Conservation (phyloP, 108 stramenopile genomes). For the Nitzschia putrida region DNA sequence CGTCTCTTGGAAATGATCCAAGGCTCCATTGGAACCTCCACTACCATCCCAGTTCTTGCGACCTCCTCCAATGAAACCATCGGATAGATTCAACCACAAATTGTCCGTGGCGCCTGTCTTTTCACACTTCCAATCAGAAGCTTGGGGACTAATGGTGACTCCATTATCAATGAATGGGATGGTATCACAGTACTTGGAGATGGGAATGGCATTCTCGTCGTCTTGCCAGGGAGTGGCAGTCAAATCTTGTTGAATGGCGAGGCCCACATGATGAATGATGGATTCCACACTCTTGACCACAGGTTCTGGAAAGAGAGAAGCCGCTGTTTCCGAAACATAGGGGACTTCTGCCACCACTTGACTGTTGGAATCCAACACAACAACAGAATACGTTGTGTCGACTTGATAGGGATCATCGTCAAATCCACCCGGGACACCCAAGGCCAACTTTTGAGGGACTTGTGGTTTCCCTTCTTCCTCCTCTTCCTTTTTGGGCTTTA, state of each 20-base stretch:
- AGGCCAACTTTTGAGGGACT: slow-evolving; percentile 76
- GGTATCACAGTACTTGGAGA: slow-evolving; percentile 62
- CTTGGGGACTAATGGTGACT: slow-evolving; percentile 63
- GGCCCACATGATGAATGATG: slow-evolving; percentile 87
- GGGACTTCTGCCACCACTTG: slow-evolving; percentile 47
- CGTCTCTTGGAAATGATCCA: slow-evolving; percentile 93
- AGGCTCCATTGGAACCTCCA: slow-evolving; percentile 93
- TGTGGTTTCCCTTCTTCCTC: not conserved
- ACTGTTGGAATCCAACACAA: slow-evolving; percentile 53
- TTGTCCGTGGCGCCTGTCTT: slow-evolving; percentile 80
- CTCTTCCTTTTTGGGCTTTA: slow-evolving; percentile 31
- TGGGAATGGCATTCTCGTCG: slow-evolving; percentile 68
- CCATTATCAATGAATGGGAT: slow-evolving; percentile 85
- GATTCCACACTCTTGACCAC: slow-evolving; percentile 76
- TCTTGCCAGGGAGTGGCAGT: slow-evolving; percentile 67
- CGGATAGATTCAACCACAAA: slow-evolving; percentile 97
- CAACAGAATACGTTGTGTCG: slow-evolving; percentile 73
- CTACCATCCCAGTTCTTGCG: slow-evolving; percentile 97
- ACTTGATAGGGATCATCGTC: slow-evolving; percentile 81
- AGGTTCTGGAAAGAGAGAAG: slow-evolving; percentile 57
- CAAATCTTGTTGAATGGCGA: slow-evolving; percentile 78
- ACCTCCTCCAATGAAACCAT: slow-evolving; percentile 97
- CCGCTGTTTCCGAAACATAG: slow-evolving; percentile 54
- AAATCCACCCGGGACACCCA: slow-evolving; percentile 96
- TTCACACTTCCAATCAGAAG: slow-evolving; percentile 79